Conservation (phyloP, 2,329 filamentous ascomycete species). For the Torrubiellomyces zombiae region DNA sequence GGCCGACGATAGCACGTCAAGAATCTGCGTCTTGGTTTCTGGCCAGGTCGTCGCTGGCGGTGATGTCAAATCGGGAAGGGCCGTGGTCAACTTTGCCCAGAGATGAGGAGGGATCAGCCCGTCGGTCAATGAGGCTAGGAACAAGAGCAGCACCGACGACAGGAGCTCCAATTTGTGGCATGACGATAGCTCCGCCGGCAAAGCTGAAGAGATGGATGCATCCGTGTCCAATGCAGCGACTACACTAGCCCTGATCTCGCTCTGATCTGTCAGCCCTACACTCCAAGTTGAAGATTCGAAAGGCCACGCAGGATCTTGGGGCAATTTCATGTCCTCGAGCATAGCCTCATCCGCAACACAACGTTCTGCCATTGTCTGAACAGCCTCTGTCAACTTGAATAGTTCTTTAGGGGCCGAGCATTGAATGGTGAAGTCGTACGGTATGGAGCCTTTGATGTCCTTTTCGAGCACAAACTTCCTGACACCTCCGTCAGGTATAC, state of each 20-base stretch:
- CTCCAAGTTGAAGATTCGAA: constrained; percentile 29
- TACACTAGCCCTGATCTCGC: constrained; percentile 18
- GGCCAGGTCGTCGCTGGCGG: constrained; percentile 12
- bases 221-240: constrained; percentile 62
- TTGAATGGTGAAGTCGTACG: constrained; percentile 41
- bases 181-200: constrained; percentile 46
- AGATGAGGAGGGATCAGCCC: constrained; percentile 56
- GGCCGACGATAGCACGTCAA: constrained; percentile 56
- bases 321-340: constrained; percentile 35
- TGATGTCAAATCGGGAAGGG: constrained; percentile 24
- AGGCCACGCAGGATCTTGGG: constrained; percentile 42
- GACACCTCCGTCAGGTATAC: constrained; percentile 68
- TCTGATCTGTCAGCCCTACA: constrained; percentile 8
- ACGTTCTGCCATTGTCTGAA: constrained; percentile 42
- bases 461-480: constrained; percentile 29
- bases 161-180: constrained; percentile 60
- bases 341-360: constrained; percentile 45
- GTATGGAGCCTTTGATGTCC: constrained; percentile 30
- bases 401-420: constrained; percentile 78
- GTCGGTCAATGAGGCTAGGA: constrained; percentile 59
- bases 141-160: constrained; percentile 53
- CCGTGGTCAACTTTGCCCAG: constrained; percentile 52
- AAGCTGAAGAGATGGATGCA: constrained; percentile 37
- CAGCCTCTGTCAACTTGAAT: constrained; percentile 71
- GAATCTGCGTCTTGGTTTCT: constrained; percentile 34